phyloP scores from a whole-genome alignment of 2,329 filamentous ascomycete species.

The Ploettnerulaceae sp. region DNA sequence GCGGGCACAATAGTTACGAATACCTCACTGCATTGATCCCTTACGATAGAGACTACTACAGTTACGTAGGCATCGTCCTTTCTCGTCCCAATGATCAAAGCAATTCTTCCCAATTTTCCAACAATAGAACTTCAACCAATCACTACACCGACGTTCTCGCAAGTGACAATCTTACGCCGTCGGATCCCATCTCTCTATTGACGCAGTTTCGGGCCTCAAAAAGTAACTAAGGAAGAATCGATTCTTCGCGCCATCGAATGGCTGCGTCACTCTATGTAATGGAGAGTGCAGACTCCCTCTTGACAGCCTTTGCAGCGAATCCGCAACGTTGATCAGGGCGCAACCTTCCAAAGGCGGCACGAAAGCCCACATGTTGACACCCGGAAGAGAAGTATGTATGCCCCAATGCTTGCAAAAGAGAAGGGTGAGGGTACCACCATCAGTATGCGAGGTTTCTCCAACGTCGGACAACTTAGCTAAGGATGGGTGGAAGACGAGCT shows the following conservation, averaged over 20 bases:
- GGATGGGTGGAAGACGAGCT: constrained; percentile 24
- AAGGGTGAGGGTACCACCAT: constrained; percentile 26
- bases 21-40: too few species aligned
- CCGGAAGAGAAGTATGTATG: constrained; percentile 11
- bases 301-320: constrained; percentile 26
- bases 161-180: constrained; percentile 7
- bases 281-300: constrained; percentile 25
- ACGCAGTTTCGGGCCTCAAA: constrained; percentile 25
- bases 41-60: too few species aligned
- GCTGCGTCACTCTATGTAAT: constrained; percentile 28
- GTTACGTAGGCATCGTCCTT: too few species aligned
- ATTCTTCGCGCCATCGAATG: constrained; percentile 23
- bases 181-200: constrained; percentile 18
- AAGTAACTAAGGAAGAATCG: constrained; percentile 30
- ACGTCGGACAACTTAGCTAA: constrained; percentile 13
- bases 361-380: constrained; percentile 15
- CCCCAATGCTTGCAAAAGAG: constrained; percentile 27
- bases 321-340: constrained; percentile 28
- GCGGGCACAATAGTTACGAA: too few species aligned
- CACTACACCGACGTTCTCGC: too few species aligned
- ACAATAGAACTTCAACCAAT: too few species aligned
- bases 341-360: constrained; percentile 16
- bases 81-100: too few species aligned
- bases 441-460: constrained; percentile 24
- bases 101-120: too few species aligned